Conservation (phyloP, 163 green algal species). For the Scenedesmus sp. region DNA sequence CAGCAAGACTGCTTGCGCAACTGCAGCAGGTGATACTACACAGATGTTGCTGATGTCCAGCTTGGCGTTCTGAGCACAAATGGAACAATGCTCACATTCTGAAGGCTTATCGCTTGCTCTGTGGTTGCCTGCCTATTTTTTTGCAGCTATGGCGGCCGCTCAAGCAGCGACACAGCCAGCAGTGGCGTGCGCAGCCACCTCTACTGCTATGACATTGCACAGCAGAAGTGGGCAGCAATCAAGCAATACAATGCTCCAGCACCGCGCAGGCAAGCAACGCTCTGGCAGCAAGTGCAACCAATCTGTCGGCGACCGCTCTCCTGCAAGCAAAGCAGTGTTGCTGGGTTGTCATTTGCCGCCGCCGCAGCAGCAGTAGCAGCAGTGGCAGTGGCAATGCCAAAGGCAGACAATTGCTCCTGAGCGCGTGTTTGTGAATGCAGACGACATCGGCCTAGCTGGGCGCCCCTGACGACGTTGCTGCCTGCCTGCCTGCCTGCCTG, state of each 20-base stretch:
- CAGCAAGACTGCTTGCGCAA: not conserved
- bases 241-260: conserved; percentile 12
- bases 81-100: not conserved
- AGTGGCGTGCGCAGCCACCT: conserved; percentile 16
- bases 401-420: too few species aligned
- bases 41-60: too few species aligned
- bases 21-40: not conserved
- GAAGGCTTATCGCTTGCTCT: not conserved
- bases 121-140: not conserved
- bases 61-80: not conserved
- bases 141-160: conserved; percentile 10
- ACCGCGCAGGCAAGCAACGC: conserved; percentile 9
- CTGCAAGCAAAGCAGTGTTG: not conserved
- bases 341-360: too few species aligned
- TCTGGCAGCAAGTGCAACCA: not conserved
- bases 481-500: too few species aligned
- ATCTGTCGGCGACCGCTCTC: not conserved
- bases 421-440: too few species aligned
- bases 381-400: not conserved
- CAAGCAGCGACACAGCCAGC: conserved; percentile 19
- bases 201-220: conserved; percentile 14
- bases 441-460: too few species aligned
- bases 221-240: conserved; percentile 22
- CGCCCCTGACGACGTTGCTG: too few species aligned
- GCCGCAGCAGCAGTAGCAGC: not conserved